Evolutionary conservation across 2,329 filamentous ascomycete species (phyloP).

Genomic region (Cladophialophora yegresii): DNA sequence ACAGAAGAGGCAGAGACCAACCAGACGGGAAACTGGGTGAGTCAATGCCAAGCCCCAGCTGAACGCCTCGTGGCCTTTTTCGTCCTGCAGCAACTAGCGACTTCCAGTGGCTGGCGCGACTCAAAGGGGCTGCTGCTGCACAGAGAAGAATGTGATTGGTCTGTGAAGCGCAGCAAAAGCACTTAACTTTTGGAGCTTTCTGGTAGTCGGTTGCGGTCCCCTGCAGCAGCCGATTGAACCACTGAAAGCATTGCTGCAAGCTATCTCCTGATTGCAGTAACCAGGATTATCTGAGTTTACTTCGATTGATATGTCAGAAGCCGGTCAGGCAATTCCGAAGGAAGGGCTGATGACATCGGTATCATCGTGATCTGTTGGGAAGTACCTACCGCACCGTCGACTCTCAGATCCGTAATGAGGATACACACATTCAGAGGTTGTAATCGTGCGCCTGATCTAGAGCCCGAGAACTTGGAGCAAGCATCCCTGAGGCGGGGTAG

Average conservation of each 20-base stretch:
- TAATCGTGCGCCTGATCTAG: neutral
- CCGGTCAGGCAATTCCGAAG: neutral
- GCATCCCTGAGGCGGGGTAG: neutral
- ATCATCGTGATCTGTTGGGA: neutral
- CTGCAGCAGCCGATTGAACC: constrained; percentile 29
- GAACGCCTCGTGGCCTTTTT: constrained; percentile 22
- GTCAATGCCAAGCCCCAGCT: constrained; percentile 28
- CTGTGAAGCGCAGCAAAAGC: neutral
- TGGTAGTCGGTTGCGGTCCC: constrained; percentile 12
- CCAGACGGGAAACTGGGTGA: constrained; percentile 3
- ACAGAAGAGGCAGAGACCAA: neutral
- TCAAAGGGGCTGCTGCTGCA: constrained; percentile 23
- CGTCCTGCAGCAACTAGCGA: neutral
- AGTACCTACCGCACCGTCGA: neutral
- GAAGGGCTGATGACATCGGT: neutral
- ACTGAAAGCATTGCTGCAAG: neutral
- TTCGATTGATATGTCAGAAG: neutral
- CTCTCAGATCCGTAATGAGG: neutral
- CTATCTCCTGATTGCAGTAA: constrained; percentile 1
- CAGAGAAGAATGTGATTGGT: neutral
- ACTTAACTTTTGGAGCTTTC: constrained; percentile 9
- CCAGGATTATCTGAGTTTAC: neutral
- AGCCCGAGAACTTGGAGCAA: neutral
- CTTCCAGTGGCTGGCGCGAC: neutral
- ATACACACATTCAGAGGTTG: neutral